These are phyloP conservation scores for Plasmodium fragile DNA, from an alignment of 169 alveolate genomes.

Conservation along the genomic window DNA sequence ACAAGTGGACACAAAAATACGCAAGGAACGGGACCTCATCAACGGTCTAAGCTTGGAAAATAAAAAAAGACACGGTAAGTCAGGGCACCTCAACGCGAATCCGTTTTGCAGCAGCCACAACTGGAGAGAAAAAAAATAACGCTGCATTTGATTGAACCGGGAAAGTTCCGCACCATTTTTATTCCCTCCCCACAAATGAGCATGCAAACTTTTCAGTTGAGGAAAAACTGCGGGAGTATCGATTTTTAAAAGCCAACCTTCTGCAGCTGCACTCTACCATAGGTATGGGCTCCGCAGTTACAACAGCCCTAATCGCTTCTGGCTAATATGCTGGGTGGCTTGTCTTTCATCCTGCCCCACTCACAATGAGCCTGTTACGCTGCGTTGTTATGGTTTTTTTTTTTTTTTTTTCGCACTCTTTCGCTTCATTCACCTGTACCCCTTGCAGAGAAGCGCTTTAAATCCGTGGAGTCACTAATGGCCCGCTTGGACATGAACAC, in stretches of 20 bases:
- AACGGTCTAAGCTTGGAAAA: slow-evolving; percentile 4
- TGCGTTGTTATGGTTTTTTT: not conserved
- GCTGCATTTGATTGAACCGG: not conserved
- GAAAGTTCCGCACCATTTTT: not conserved
- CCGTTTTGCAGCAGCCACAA: not conserved
- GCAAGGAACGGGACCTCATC: slow-evolving; percentile 27
- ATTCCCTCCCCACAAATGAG: not conserved
- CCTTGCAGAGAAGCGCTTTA: not conserved
- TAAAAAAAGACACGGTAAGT: slow-evolving; percentile 43
- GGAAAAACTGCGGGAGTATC: slow-evolving; percentile 29
- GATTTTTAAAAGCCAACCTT: slow-evolving; percentile 20
- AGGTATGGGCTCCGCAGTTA: not conserved
- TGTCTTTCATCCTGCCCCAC: not conserved
- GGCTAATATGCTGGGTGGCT: not conserved
- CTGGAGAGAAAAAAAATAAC: not conserved
- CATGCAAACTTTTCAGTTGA: slow-evolving; percentile 3
- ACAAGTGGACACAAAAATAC: slow-evolving; percentile 4
- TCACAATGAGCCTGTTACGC: not conserved
- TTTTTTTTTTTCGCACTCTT: not conserved
- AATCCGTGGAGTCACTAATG: slow-evolving; percentile 7
- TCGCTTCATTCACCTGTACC: not conserved
- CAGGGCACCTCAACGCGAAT: not conserved
- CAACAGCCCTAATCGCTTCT: not conserved
- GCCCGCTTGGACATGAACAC: slow-evolving; percentile 9
- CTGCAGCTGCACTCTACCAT: slow-evolving; percentile 22